These are phyloP conservation scores for Scleroderma citrinum DNA, from an alignment of 768 basidiomycete species.

Conservation along the genomic window DNA sequence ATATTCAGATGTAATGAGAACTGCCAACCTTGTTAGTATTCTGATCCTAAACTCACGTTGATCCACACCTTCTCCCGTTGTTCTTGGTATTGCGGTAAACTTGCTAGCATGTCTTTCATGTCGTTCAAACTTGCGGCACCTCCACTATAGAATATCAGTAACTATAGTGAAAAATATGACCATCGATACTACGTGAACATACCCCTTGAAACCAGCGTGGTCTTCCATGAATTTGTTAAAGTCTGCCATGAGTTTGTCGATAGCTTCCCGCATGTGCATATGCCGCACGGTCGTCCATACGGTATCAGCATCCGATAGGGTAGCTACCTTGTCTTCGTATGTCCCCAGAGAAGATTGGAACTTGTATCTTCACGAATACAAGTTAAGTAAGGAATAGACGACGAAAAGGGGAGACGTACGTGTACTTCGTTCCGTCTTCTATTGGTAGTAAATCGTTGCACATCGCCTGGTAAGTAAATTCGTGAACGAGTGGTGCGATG, in stretches of 20 bases:
- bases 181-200: slow-evolving; percentile 18
- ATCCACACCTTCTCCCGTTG: slow-evolving; percentile 79
- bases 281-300: slow-evolving; percentile 93
- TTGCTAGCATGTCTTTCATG: slow-evolving; percentile 99
- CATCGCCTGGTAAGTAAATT: slow-evolving; percentile 99
- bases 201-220: slow-evolving; percentile 93
- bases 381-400: slow-evolving; percentile 3
- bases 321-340: slow-evolving; percentile 84
- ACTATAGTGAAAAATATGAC: no score
- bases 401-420: slow-evolving; percentile 45
- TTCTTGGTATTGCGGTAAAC: slow-evolving; percentile 89
- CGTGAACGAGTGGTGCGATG: slow-evolving; percentile 85
- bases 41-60: neutral
- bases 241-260: slow-evolving; percentile 93
- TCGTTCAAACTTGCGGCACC: slow-evolving; percentile 88
- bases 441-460: slow-evolving; percentile 90
- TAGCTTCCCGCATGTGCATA: slow-evolving; percentile 98
- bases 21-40: slow-evolving; percentile 33
- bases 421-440: slow-evolving; percentile 79
- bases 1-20: slow-evolving; percentile 96
- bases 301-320: slow-evolving; percentile 78
- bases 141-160: slow-evolving; percentile 39
- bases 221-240: slow-evolving; percentile 94
- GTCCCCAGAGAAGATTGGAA: slow-evolving; percentile 85
- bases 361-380: slow-evolving; percentile 60